phyloP scores from a whole-genome alignment of 2,329 filamentous ascomycete species.

The Delphinella strobiligena region DNA sequence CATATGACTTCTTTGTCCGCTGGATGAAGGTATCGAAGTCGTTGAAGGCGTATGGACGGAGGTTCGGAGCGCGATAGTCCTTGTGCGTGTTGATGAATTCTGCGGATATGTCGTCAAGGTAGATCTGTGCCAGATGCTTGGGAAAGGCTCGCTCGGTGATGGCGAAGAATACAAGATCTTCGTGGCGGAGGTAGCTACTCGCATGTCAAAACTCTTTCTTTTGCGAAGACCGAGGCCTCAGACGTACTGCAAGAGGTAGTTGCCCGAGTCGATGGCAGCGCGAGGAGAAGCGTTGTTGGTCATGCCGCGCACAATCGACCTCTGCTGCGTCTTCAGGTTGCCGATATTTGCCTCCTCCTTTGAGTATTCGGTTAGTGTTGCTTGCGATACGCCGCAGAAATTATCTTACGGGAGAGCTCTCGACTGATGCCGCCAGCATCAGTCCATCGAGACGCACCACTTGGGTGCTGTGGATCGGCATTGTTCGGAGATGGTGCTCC shows the following conservation, averaged over 20 bases:
- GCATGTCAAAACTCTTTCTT: conserved; percentile 12
- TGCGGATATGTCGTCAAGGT: conserved; percentile 79
- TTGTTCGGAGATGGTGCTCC: conserved; percentile 2
- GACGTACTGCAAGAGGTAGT: conserved; percentile 73
- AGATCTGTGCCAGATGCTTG: conserved; percentile 95
- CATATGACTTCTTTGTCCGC: conserved; percentile 85
- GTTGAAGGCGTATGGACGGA: conserved; percentile 92
- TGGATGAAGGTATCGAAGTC: conserved; percentile 97
- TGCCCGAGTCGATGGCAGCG: conserved; percentile 78
- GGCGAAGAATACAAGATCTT: conserved; percentile 79
- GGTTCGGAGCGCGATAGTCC: conserved; percentile 60
- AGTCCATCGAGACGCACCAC: conserved; percentile 93
- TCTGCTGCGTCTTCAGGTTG: conserved; percentile 83
- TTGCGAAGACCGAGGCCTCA: not conserved
- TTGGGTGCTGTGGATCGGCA: conserved; percentile 53
- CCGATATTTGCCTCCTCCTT: conserved; percentile 56
- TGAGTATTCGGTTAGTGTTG: conserved; percentile 21
- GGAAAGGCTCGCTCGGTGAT: conserved; percentile 91
- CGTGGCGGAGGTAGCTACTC: conserved; percentile 67
- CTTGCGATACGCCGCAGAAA: too few relatives aligned
- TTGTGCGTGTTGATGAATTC: conserved; percentile 88
- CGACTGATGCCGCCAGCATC: conserved; percentile 87
- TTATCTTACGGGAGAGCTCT: conserved; percentile 47
- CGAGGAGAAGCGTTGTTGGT: conserved; percentile 82
- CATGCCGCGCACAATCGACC: conserved; percentile 78